phyloP scores from a whole-genome alignment of 345 rosid species.

The Euphorbia tirucalli region DNA sequence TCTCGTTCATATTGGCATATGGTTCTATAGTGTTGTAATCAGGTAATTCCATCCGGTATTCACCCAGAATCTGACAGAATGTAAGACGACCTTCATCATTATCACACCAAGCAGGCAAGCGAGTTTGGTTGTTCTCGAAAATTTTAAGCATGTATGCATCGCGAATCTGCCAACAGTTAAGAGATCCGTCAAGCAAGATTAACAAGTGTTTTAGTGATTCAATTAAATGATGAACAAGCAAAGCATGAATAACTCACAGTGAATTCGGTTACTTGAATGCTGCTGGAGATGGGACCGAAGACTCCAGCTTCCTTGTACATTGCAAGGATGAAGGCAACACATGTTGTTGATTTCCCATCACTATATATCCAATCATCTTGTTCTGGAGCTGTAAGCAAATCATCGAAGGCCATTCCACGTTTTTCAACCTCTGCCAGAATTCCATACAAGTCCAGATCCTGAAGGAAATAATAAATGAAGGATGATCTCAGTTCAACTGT shows the following conservation, averaged over 20 bases:
- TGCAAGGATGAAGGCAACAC: conserved; percentile 86
- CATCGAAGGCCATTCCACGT: conserved; percentile 79
- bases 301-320: conserved; percentile 96
- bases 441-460: conserved; percentile 80
- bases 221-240: neutral
- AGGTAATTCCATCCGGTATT: conserved; percentile 86
- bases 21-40: conserved; percentile 70
- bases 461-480: conserved; percentile 9
- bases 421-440: conserved; percentile 73
- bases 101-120: conserved; percentile 80
- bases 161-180: conserved; percentile 49
- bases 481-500: neutral
- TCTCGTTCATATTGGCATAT: conserved; percentile 85
- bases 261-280: conserved; percentile 93
- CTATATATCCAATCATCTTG: conserved; percentile 96
- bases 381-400: conserved; percentile 82
- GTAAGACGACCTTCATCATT: conserved; percentile 46
- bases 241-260: conserved; percentile 49
- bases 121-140: conserved; percentile 67
- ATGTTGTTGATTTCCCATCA: conserved; percentile 93
- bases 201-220: neutral
- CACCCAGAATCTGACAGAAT: conserved; percentile 89
- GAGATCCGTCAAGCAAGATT: neutral
- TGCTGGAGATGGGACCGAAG: conserved; percentile 58
- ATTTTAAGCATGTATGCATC: conserved; percentile 87